Conservation (phyloP, 2,329 filamentous ascomycete genomes). For the Fusarium sp. region DNA sequence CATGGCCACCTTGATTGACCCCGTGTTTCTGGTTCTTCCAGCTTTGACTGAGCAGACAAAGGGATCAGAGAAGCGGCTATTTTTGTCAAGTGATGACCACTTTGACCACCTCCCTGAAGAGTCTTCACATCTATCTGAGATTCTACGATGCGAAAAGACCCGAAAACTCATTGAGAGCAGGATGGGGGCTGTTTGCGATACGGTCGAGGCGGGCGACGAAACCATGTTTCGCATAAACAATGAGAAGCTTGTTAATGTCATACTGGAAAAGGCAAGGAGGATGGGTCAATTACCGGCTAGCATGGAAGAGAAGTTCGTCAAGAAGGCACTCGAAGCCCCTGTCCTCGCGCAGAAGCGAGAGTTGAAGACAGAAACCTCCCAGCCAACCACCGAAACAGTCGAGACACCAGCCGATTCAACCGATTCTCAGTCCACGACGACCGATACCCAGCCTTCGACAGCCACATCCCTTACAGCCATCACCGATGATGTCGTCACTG, state of each 20-base stretch:
- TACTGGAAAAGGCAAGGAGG: slow-evolving; percentile 74
- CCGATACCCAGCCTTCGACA: slow-evolving; percentile 55
- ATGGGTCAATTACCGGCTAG: slow-evolving; percentile 77
- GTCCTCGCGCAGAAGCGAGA: slow-evolving; percentile 72
- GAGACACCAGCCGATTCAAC: slow-evolving; percentile 39
- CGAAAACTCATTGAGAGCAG: slow-evolving; percentile 66
- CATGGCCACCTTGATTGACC: slow-evolving; percentile 83
- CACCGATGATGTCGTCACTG: slow-evolving; percentile 49
- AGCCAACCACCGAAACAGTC: slow-evolving; percentile 13
- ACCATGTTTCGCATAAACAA: slow-evolving; percentile 82
- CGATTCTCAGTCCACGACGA: slow-evolving; percentile 56
- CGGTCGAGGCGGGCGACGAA: slow-evolving; percentile 82
- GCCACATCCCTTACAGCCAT: slow-evolving; percentile 54
- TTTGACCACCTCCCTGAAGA: slow-evolving; percentile 66
- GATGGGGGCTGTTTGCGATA: slow-evolving; percentile 78
- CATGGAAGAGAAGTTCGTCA: slow-evolving; percentile 86
- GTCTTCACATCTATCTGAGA: slow-evolving; percentile 64
- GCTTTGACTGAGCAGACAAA: slow-evolving; percentile 63
- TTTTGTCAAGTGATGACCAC: slow-evolving; percentile 75
- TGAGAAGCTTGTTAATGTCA: slow-evolving; percentile 69
- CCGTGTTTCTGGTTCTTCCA: slow-evolving; percentile 83
- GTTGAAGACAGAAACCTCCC: slow-evolving; percentile 45
- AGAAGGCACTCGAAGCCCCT: slow-evolving; percentile 76
- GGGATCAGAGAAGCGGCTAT: slow-evolving; percentile 65
- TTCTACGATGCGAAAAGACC: slow-evolving; percentile 60